Evolutionary conservation across 768 basidiomycete species (phyloP), one percentile per base, ranked within the genome.

Genomic region (Psilocybe cubensis): DNA sequence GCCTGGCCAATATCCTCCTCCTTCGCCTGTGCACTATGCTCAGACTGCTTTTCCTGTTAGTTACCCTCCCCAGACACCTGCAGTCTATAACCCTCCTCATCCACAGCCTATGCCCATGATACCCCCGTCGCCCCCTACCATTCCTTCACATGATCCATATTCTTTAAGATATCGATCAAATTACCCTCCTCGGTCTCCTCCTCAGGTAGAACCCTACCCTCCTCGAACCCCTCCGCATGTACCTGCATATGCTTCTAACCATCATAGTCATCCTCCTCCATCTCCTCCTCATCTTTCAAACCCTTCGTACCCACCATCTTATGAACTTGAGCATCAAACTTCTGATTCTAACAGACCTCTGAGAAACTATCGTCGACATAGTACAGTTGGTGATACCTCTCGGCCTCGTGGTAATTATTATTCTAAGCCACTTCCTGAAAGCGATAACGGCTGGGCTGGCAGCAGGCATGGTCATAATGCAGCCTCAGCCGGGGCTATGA

Each of bases 381-480:
- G 56, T 31, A 58, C 56, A 12, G 42, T 47, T 12, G 58, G 31
- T 4, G 59, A 63, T 27, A 42, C 56, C 1, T 51, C 53, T 25
- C 58, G 58, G n/a, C 49, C 46, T 45, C 47, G 58, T 21, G 47
- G 41, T 40, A 49, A 51, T 47, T 21, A 41, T 25, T 43, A 59
- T 54, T 29, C 49, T 21, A 43, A 44, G 45, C 43, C 33, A 12
- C 46, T 41, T 20, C 18, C 12, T 8, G 49, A 53, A 21, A 24
- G 28, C 18, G 45, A 56, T 35, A 60, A 25, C 12, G 44, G 55
- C 27, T 45, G 50, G 25, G 51, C 47, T 47, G 52, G 25, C 38
- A 28, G 11, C 17, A 46, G 20, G 24, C 57, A 44, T 23, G 24
- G 46, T 43, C 63, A 74, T 60, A 64, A 56, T 58, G 67, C 63